phyloP scores from a whole-genome alignment of 805 yeast genomes.

The Cyberlindnera mississippiensis region DNA sequence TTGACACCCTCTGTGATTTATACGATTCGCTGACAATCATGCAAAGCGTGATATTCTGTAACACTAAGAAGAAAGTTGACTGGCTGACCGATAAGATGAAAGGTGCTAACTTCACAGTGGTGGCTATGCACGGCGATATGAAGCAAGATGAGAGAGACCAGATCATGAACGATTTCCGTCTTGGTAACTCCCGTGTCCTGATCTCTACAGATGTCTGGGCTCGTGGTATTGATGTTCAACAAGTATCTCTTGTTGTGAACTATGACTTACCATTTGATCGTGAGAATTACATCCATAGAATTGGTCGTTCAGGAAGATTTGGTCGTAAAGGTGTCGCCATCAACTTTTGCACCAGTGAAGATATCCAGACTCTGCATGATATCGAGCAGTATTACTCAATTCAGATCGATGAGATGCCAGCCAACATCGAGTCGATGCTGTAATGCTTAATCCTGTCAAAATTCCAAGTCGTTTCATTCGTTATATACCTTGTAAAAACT shows the following conservation, averaged over 20 bases:
- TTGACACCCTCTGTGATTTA: conserved; percentile 89
- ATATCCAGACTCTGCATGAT: conserved; percentile 68
- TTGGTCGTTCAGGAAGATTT: conserved; percentile 97
- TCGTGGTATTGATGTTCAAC: conserved; percentile 98
- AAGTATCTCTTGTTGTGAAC: conserved; percentile 92
- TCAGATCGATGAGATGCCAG: conserved; percentile 76
- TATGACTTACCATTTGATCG: conserved; percentile 90
- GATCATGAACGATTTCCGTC: conserved; percentile 93
- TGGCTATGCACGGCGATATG: conserved; percentile 96
- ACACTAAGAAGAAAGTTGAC: conserved; percentile 93
- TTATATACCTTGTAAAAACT: neutral
- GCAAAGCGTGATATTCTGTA: conserved; percentile 97
- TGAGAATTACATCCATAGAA: conserved; percentile 95
- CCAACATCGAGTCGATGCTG: conserved; percentile 52
- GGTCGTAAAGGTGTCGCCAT: conserved; percentile 99
- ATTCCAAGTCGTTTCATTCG: neutral
- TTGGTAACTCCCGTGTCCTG: conserved; percentile 88
- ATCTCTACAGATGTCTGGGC: conserved; percentile 98
- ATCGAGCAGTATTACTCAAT: conserved; percentile 71
- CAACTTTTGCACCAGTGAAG: conserved; percentile 83
- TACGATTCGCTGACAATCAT: conserved; percentile 94
- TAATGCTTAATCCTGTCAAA: too few relatives aligned
- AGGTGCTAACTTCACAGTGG: conserved; percentile 82
- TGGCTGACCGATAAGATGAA: conserved; percentile 79
- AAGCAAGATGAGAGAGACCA: conserved; percentile 91